A percentile compares a stretch with the other conserved stretches of the same genome.
Evolutionary conservation across 2,329 filamentous ascomycete species (phyloP).

Genomic region (Trichoderma oligosporum): DNA sequence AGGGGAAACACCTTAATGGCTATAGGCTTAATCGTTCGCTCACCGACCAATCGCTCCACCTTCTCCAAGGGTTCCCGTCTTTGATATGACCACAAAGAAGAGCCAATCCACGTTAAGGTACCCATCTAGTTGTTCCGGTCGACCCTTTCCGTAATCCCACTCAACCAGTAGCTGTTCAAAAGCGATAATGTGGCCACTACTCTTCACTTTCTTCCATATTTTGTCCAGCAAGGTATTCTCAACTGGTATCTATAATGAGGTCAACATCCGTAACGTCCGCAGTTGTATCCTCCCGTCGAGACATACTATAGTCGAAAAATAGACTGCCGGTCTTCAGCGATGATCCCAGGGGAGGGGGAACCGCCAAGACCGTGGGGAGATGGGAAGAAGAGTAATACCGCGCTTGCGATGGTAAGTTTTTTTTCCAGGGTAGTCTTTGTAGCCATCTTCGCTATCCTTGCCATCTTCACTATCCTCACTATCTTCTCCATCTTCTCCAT

Average conservation of each 20-base stretch:
- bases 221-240: constrained; percentile 29
- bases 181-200: constrained; percentile 32
- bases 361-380: no score
- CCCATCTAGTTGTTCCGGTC: constrained; percentile 21
- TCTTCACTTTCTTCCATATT: constrained; percentile 31
- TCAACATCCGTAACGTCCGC: constrained; percentile 26
- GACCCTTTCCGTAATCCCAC: constrained; percentile 30
- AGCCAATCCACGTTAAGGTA: constrained; percentile 26
- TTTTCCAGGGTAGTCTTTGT: no score
- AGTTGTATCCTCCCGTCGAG: constrained; percentile 25
- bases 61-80: constrained; percentile 22
- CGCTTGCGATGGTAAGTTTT: no score
- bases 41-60: constrained; percentile 25
- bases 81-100: constrained; percentile 32
- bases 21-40: constrained; percentile 23
- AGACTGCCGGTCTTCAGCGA: constrained; percentile 21
- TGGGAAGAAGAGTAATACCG: no score
- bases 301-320: constrained; percentile 28
- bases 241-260: constrained; percentile 33
- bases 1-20: constrained; percentile 25
- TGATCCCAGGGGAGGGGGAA: no score
- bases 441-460: no score
- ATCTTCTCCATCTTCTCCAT: no score
- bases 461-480: no score
- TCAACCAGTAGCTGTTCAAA: constrained; percentile 34